Base-by-base conservation (phyloP, 1,284 basidiomycete genomes). In the Erythrobasidium hasegawianum region DNA sequence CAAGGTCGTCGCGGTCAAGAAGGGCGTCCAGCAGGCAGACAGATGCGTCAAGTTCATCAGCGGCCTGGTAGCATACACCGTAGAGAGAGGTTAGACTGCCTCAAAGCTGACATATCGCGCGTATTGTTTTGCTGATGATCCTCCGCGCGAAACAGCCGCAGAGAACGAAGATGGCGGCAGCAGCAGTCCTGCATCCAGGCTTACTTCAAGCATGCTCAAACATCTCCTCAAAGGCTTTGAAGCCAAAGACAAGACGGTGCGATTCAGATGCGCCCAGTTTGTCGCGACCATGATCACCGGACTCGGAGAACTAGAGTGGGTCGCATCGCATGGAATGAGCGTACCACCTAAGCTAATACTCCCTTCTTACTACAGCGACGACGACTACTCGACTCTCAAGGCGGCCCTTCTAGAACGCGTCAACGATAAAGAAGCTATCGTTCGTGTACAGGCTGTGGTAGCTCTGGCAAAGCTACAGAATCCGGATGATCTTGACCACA, bases 211-310 rank as follows among this genome's bases (percentile, higher is more conserved):
- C 53, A 79, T 96, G 2, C 79, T 96, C 61, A 84, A 84, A 56
- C 90, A 89, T 79, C 81, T 96, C 26, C 80, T 94, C 59, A 84
- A 85, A 68, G 93, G 93, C 0, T 93, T 93, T 77, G 77, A 82
- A 11, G 89, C 93, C 1, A 97, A 95, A 78, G 88, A 94, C 81
- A 97, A 95, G 80, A 83, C 84, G 60, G 87, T 90, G 24, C 83
- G 93, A 11, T 91, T 87, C 73, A 84, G 93, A 18, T 87, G 86
- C 68, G 83, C 90, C 0, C 86, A 89, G 66, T 78, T 89, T 40
- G 83, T 90, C n/a, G 86, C 87, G 0, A 86, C 89, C 71, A 86
- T 91, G 79, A 86, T 94, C 56, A 82, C 85, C 2, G 84, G 86
- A 68, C 80, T 94, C 1, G 88, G 88, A 10, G 88, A 90, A 79